Evolutionary conservation across 192 early-diverging fungal species (phyloP).

Genomic region (Geranomyces michiganensis): DNA sequence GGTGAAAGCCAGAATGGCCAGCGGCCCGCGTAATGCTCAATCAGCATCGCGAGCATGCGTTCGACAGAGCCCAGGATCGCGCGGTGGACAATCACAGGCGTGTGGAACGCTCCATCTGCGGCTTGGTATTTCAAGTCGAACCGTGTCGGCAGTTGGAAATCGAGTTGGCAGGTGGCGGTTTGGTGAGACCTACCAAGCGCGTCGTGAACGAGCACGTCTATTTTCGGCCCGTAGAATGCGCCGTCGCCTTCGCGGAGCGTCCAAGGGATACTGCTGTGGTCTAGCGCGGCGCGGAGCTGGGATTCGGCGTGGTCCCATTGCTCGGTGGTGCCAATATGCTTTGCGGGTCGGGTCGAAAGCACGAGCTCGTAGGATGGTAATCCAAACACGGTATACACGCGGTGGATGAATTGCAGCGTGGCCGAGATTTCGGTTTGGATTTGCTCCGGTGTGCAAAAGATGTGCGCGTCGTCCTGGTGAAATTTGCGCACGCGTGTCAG

Average conservation of each 20-base stretch:
- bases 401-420: constrained; percentile 75
- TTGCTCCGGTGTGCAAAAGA: constrained; percentile 86
- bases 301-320: constrained; percentile 85
- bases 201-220: constrained; percentile 86
- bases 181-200: constrained; percentile 82
- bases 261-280: constrained; percentile 64
- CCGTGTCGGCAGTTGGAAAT: constrained; percentile 89
- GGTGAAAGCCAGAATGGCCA: constrained; percentile 98
- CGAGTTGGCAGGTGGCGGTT: constrained; percentile 93
- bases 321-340: constrained; percentile 69
- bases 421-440: constrained; percentile 77
- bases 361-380: constrained; percentile 78
- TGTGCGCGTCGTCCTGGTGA: constrained; percentile 97
- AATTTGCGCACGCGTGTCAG: constrained; percentile 91
- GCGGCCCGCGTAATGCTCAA: constrained; percentile 86
- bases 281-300: constrained; percentile 71
- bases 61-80: constrained; percentile 90
- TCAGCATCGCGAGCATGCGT: constrained; percentile 93
- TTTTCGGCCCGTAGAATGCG: constrained; percentile 97
- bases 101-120: constrained; percentile 62
- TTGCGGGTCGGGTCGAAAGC: constrained; percentile 79
- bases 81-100: constrained; percentile 93
- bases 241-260: constrained; percentile 83
- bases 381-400: constrained; percentile 76
- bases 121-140: constrained; percentile 77